These are phyloP conservation scores for Diaporthe sp. DNA, from an alignment of 2,329 filamentous ascomycete genomes.

Conservation along the genomic window DNA sequence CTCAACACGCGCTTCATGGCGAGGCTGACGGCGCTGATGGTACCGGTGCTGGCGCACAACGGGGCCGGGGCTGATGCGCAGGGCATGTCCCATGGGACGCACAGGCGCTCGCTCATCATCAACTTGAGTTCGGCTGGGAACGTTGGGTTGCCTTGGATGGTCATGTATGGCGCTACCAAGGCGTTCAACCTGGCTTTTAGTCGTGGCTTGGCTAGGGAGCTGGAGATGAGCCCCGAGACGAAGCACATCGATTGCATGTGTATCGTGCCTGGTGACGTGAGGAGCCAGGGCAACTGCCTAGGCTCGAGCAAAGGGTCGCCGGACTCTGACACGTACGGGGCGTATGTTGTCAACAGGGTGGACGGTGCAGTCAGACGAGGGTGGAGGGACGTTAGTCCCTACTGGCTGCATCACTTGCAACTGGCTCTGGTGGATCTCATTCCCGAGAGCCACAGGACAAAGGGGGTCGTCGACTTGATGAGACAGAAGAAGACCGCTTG, in stretches of 20 bases:
- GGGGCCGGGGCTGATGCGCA: slow-evolving; percentile 27
- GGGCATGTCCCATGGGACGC: slow-evolving; percentile 23
- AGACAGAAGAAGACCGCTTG: not conserved
- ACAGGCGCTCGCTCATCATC: slow-evolving; percentile 48
- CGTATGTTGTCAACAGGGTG: slow-evolving; percentile 43
- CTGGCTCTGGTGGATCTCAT: slow-evolving; percentile 13
- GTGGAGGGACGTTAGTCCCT: slow-evolving; percentile 46
- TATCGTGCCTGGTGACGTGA: slow-evolving; percentile 50
- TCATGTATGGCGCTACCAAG: slow-evolving; percentile 51
- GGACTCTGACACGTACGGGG: slow-evolving; percentile 41
- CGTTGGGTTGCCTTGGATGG: slow-evolving; percentile 49
- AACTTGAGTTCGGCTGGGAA: slow-evolving; percentile 48
- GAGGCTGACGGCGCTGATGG: slow-evolving; percentile 50
- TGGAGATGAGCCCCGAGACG: slow-evolving; percentile 44
- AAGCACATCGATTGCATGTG: slow-evolving; percentile 49
- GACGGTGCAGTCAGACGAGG: slow-evolving; percentile 45
- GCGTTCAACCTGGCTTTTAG: slow-evolving; percentile 50
- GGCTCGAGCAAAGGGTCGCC: slow-evolving; percentile 43
- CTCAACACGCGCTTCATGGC: slow-evolving; percentile 54
- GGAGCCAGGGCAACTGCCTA: slow-evolving; percentile 45
- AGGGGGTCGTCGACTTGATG: not conserved
- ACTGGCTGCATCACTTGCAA: slow-evolving; percentile 47
- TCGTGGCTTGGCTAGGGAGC: slow-evolving; percentile 48
- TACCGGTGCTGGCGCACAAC: slow-evolving; percentile 46
- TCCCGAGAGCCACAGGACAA: slow-evolving; percentile 32